These are phyloP conservation scores for Dunaliella primolecta DNA, from an alignment of 139 green algal genomes.

Conservation along the genomic window DNA sequence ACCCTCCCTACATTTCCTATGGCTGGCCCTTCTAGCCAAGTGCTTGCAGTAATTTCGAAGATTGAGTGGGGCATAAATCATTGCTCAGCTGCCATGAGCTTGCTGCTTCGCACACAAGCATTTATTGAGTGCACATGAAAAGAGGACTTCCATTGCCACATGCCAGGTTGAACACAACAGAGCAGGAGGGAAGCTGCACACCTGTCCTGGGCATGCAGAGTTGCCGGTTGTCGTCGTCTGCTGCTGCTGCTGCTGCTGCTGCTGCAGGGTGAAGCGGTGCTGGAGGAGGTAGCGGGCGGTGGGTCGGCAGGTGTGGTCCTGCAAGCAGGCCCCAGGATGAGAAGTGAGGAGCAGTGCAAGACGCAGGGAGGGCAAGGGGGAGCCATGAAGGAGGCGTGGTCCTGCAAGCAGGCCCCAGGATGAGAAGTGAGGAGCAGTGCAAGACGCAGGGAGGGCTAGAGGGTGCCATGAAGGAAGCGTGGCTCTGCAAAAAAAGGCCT, in stretches of 20 bases:
- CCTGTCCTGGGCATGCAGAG: too few relatives aligned
- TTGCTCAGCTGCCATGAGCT: too few relatives aligned
- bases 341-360: neutral
- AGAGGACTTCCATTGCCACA: too few relatives aligned
- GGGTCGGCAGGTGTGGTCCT: constrained; percentile 67
- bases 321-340: neutral
- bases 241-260: constrained; percentile 16
- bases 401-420: constrained; percentile 36
- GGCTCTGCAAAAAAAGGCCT: constrained; percentile 46
- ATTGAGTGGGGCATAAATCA: too few relatives aligned
- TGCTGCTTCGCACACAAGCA: too few relatives aligned
- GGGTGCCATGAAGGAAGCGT: constrained; percentile 9
- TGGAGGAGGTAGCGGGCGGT: constrained; percentile 67
- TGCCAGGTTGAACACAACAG: too few relatives aligned
- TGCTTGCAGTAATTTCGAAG: too few relatives aligned
- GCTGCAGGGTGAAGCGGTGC: constrained; percentile 50
- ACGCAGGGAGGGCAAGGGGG: neutral
- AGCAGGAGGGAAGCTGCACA: too few relatives aligned
- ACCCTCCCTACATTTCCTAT: too few relatives aligned
- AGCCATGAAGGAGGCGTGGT: constrained; percentile 31
- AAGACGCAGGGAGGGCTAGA: neutral
- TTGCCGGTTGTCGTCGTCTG: neutral
- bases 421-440: neutral
- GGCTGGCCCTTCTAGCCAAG: too few relatives aligned
- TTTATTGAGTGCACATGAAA: too few relatives aligned